These are phyloP conservation scores for Gloeophyllum trabeum DNA, from an alignment of 768 basidiomycete genomes.

Conservation along the genomic window DNA sequence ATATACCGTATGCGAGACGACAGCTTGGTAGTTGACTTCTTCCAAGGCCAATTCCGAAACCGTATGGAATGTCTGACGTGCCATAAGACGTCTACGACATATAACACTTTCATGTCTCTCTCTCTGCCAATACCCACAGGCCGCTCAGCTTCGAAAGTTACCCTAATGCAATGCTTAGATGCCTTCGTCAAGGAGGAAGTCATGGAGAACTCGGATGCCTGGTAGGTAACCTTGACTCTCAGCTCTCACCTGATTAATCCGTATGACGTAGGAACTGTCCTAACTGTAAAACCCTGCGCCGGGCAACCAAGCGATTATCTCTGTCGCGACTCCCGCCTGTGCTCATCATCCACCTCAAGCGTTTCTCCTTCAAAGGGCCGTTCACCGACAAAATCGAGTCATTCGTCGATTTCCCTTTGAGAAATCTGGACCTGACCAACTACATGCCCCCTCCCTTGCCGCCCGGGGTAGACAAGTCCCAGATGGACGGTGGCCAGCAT, in stretches of 20 bases:
- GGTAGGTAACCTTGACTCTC: conserved; percentile 36
- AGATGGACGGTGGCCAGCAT: conserved; percentile 29
- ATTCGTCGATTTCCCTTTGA: conserved; percentile 78
- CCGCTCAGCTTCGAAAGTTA: conserved; percentile 45
- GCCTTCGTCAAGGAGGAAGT: conserved; percentile 86
- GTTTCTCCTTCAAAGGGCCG: conserved; percentile 82
- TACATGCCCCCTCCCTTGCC: conserved; percentile 80
- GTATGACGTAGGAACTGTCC: conserved; percentile 79
- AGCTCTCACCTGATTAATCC: background rate
- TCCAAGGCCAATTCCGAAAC: conserved; percentile 95
- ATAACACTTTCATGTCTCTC: conserved; percentile 93
- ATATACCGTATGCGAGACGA: conserved; percentile 86
- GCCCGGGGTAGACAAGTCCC: conserved; percentile 45
- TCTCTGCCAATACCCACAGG: conserved; percentile 77
- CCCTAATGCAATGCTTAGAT: conserved; percentile 75
- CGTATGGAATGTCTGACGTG: conserved; percentile 85
- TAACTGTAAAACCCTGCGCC: conserved; percentile 79
- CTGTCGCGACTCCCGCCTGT: conserved; percentile 91
- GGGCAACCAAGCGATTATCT: conserved; percentile 78
- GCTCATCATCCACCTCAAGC: conserved; percentile 84
- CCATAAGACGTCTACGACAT: conserved; percentile 93
- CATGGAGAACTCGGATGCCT: conserved; percentile 88
- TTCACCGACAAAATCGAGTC: conserved; percentile 98
- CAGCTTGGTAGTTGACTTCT: conserved; percentile 90
- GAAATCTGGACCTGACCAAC: conserved; percentile 50